phyloP scores from a whole-genome alignment of 768 basidiomycete genomes.

The Lentinus brumalis region DNA sequence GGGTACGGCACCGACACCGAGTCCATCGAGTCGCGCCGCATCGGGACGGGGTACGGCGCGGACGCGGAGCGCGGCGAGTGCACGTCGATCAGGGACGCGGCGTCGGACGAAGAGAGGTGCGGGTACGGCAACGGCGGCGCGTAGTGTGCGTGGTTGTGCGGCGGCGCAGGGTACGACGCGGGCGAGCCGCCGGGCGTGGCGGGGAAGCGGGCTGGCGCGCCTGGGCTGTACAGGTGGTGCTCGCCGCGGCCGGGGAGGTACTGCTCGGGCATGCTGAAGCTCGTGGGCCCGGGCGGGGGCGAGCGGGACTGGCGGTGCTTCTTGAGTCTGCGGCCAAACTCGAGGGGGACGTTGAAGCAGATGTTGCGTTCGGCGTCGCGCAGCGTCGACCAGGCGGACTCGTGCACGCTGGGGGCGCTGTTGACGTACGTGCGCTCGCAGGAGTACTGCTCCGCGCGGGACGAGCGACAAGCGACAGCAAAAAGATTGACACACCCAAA shows the following conservation, averaged over 20 bases:
- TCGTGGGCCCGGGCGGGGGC: conserved; percentile 15
- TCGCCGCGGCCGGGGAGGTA: conserved; percentile 10
- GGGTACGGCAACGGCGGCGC: background rate
- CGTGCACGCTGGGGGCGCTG: conserved; percentile 4
- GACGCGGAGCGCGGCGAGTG: conserved; percentile 22
- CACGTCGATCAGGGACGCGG: conserved; percentile 15
- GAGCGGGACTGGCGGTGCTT: conserved; percentile 17
- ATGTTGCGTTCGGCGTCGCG: conserved; percentile 20
- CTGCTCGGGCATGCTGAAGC: conserved; percentile 8
- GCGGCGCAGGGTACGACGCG: conserved; percentile 4
- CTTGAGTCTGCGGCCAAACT: conserved; percentile 19
- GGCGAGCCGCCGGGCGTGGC: background rate
- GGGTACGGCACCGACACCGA: conserved; percentile 25
- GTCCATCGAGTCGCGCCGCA: conserved; percentile 25
- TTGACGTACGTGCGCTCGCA: background rate
- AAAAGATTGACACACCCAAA: too few relatives aligned
- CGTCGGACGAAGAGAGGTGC: conserved; percentile 3
- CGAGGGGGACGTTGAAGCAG: conserved; percentile 24
- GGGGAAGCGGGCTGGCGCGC: conserved; percentile 4
- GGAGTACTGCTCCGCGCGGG: background rate
- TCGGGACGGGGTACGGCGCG: conserved; percentile 15
- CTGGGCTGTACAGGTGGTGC: background rate
- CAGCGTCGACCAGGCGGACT: conserved; percentile 26
- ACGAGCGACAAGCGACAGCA: too few relatives aligned
- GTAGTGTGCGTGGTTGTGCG: conserved; percentile 2